phyloP scores from a whole-genome alignment of 768 basidiomycete genomes.

The Coprinopsis sp. region DNA sequence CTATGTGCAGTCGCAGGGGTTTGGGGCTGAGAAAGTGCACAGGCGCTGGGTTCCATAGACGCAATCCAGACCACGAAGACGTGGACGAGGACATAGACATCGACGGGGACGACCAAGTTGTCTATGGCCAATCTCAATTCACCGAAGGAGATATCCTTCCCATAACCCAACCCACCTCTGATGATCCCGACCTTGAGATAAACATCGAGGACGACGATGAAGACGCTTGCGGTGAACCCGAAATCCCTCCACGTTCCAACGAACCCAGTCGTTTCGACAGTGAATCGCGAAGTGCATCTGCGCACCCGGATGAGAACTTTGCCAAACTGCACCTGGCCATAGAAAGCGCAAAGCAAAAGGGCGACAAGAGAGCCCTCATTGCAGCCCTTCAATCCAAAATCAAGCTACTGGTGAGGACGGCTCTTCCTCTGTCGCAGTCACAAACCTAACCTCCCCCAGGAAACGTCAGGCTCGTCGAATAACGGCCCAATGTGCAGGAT shows the following conservation, averaged over 20 bases:
- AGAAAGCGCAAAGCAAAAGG: slow-evolving; percentile 41
- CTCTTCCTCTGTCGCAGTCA: not conserved
- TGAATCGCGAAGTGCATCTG: slow-evolving; percentile 24
- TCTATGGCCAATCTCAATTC: slow-evolving; percentile 72
- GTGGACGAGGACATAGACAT: slow-evolving; percentile 79
- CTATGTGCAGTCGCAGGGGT: slow-evolving; percentile 9
- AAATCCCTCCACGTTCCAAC: no score
- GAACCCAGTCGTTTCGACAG: no score
- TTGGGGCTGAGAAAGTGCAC: slow-evolving; percentile 1
- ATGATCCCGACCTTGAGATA: no score
- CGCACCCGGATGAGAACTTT: slow-evolving; percentile 5
- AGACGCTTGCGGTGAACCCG: no score
- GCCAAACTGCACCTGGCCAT: slow-evolving; percentile 49
- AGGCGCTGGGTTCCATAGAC: slow-evolving; percentile 73
- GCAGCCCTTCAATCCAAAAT: slow-evolving; percentile 60
- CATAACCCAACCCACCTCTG: no score
- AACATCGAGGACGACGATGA: slow-evolving; percentile 25
- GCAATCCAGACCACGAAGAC: slow-evolving; percentile 51
- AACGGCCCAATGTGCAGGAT: slow-evolving; percentile 61
- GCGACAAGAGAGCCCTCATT: slow-evolving; percentile 45
- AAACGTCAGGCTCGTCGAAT: slow-evolving; percentile 38
- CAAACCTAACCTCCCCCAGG: slow-evolving; percentile 28
- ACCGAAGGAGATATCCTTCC: slow-evolving; percentile 66
- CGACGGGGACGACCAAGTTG: slow-evolving; percentile 66
- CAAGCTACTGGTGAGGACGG: slow-evolving; percentile 45